Conservation (phyloP, 352 stramenopile genomes). For the Globisporangium megalacanthum region DNA sequence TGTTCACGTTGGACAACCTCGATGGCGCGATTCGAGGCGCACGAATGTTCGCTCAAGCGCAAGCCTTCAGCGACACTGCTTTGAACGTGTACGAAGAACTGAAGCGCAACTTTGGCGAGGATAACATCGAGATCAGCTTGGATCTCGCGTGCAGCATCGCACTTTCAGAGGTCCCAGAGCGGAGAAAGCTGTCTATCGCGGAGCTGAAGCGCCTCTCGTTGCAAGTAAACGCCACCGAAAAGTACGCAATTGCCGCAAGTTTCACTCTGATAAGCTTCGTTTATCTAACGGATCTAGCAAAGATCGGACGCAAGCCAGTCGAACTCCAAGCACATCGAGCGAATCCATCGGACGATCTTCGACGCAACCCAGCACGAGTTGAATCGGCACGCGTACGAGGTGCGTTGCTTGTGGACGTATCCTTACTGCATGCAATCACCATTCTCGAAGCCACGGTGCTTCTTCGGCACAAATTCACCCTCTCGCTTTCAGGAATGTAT, state of each 20-base stretch:
- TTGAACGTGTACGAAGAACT: conserved; percentile 59
- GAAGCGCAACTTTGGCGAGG: conserved; percentile 52
- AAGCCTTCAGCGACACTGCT: conserved; percentile 41
- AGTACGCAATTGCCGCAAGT: conserved; percentile 8
- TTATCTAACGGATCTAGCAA: conserved; percentile 8
- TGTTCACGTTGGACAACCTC: conserved; percentile 56
- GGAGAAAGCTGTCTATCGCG: conserved; percentile 24
- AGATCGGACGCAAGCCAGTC: conserved; percentile 7
- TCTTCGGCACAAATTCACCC: background rate
- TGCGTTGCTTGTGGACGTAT: conserved; percentile 7
- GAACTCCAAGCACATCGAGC: conserved; percentile 9
- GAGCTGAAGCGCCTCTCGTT: conserved; percentile 35
- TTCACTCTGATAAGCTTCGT: background rate
- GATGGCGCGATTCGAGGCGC: conserved; percentile 36
- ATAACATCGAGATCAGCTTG: conserved; percentile 47
- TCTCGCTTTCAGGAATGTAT: conserved; percentile 32
- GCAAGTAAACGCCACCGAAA: conserved; percentile 21
- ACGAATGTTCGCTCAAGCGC: conserved; percentile 37
- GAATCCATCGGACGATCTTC: conserved; percentile 37
- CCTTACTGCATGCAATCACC: background rate
- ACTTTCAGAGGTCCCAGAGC: conserved; percentile 21
- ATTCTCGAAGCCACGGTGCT: background rate
- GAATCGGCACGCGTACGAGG: conserved; percentile 35
- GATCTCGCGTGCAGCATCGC: conserved; percentile 61
- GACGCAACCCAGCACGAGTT: conserved; percentile 35